Percentiles rank a stretch among this genome's conserved stretches.
phyloP scores from a whole-genome alignment of 352 stramenopile genomes.

The Peronospora belbahrii region DNA sequence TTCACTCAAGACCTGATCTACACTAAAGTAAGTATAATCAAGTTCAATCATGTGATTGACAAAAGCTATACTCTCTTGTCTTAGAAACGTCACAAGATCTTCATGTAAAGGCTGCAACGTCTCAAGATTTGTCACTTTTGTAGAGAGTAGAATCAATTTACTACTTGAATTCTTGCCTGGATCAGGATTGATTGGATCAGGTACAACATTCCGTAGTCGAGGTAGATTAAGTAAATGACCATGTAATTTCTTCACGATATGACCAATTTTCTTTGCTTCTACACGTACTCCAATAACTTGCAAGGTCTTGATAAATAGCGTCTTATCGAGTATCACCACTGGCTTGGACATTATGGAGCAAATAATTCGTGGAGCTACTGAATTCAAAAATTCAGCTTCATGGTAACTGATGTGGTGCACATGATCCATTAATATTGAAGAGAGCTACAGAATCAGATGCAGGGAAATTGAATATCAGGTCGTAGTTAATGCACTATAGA shows the following conservation, averaged over 20 bases:
- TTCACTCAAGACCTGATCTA: constrained; percentile 73
- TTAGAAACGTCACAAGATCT: constrained; percentile 49
- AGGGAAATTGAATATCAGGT: too few species aligned
- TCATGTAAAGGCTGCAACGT: constrained; percentile 42
- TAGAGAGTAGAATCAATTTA: constrained; percentile 66
- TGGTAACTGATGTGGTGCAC: constrained; percentile 14
- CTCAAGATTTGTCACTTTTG: constrained; percentile 50
- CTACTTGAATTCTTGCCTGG: constrained; percentile 53
- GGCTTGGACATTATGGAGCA: constrained; percentile 17
- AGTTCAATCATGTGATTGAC: constrained; percentile 64
- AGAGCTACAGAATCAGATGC: too few species aligned
- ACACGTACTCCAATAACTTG: constrained; percentile 63
- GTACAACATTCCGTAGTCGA: constrained; percentile 68
- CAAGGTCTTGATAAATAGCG: constrained; percentile 62
- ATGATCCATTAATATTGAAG: too few species aligned
- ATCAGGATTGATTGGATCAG: constrained; percentile 51
- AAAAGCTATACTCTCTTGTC: constrained; percentile 47
- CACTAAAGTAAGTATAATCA: constrained; percentile 70
- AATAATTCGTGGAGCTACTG: constrained; percentile 2
- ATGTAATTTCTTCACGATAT: constrained; percentile 62
- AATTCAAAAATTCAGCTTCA: too few species aligned
- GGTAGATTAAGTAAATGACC: constrained; percentile 66
- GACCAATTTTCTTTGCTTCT: constrained; percentile 74
- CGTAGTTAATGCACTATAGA: too few species aligned
- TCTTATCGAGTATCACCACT: constrained; percentile 62